A percentile compares a stretch with the other conserved stretches of the same genome.
phyloP scores from a whole-genome alignment of 352 stramenopile species.

The Phytophthora pisi region DNA sequence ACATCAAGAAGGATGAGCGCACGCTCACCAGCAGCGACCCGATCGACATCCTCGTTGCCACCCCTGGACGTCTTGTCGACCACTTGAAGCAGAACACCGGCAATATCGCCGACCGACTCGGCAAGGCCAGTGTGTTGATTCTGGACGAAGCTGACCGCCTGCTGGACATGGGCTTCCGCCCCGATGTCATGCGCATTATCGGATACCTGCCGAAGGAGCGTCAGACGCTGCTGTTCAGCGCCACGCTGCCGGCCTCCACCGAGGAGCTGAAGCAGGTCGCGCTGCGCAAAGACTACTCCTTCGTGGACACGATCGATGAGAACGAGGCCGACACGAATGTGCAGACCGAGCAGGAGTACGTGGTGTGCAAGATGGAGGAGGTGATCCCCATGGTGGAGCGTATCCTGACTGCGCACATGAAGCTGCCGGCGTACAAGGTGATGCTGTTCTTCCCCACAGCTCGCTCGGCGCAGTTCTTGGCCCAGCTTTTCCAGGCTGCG shows the following conservation, averaged over 20 bases:
- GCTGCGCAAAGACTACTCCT: conserved; percentile 85
- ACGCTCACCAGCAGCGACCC: conserved; percentile 38
- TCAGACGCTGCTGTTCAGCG: conserved; percentile 97
- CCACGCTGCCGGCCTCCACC: conserved; percentile 91
- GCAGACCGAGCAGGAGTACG: conserved; percentile 87
- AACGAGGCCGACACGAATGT: conserved; percentile 91
- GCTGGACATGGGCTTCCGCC: conserved; percentile 95
- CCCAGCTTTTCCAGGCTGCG: conserved; percentile 86
- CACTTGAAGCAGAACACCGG: conserved; percentile 94
- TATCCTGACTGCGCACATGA: conserved; percentile 79
- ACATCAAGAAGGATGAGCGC: conserved; percentile 75
- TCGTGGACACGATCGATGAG: conserved; percentile 94
- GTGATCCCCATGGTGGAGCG: conserved; percentile 75
- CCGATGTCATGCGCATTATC: conserved; percentile 93
- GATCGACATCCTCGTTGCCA: conserved; percentile 96
- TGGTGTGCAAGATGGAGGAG: conserved; percentile 73
- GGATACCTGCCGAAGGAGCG: conserved; percentile 57
- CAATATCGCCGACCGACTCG: conserved; percentile 65
- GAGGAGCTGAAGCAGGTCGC: conserved; percentile 89
- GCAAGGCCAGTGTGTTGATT: conserved; percentile 66
- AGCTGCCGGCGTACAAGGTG: conserved; percentile 90
- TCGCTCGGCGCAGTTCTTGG: conserved; percentile 88
- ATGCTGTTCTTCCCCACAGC: conserved; percentile 96
- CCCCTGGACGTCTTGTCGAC: conserved; percentile 95
- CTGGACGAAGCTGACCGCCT: conserved; percentile 97